Evolutionary conservation across 352 stramenopile species (phyloP).

Genomic region (Phytopythium boreale): DNA sequence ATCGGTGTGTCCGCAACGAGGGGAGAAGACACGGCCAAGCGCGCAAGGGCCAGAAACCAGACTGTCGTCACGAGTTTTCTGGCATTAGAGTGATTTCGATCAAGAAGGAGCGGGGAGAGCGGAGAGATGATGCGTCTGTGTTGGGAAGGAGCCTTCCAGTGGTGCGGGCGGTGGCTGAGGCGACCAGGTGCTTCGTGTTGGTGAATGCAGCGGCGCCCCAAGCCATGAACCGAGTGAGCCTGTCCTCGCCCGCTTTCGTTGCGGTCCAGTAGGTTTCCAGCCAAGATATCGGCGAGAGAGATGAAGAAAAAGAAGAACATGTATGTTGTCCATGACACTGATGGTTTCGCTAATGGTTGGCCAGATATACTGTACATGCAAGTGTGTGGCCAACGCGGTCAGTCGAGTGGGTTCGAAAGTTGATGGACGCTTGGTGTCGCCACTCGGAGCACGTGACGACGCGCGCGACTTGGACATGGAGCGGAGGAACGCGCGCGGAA

Average conservation of each 20-base stretch:
- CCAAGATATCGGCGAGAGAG: background rate
- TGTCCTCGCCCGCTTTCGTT: background rate
- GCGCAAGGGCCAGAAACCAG: constrained; percentile 1
- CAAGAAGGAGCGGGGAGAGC: constrained; percentile 1
- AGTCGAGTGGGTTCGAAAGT: background rate
- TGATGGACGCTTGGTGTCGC: background rate
- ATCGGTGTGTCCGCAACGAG: background rate
- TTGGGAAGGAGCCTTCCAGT: background rate
- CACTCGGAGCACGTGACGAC: background rate
- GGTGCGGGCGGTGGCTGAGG: background rate
- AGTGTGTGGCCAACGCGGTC: background rate
- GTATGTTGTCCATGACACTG: background rate
- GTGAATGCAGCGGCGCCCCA: no score
- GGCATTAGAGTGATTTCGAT: constrained; percentile 7
- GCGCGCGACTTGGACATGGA: background rate
- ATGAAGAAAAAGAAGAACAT: background rate
- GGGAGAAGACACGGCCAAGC: background rate
- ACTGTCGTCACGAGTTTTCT: constrained; percentile 1
- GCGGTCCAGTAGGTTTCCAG: background rate
- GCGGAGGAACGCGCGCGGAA: constrained; percentile 3
- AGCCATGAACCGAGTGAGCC: background rate
- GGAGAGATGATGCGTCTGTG: background rate
- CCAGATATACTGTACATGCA: no score
- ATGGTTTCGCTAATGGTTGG: no score
- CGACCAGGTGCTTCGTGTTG: background rate